phyloP scores from a whole-genome alignment of 495 filamentous ascomycete species.

The Bombardia bombarda region DNA sequence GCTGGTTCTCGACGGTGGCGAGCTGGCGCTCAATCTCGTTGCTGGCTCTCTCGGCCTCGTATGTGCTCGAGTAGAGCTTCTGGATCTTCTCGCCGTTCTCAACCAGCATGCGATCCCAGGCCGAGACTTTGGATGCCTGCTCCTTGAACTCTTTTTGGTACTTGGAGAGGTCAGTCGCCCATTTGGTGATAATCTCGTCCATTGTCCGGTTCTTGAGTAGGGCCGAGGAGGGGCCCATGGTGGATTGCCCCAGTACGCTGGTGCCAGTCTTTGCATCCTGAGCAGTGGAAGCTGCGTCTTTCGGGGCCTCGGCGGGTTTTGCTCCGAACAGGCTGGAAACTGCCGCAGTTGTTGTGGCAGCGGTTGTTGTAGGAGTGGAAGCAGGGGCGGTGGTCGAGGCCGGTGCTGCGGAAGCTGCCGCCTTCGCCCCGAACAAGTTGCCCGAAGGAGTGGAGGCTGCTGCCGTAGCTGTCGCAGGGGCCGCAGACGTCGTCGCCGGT shows the following conservation, averaged over 20 bases:
- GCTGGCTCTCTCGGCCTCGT: slow-evolving; percentile 84
- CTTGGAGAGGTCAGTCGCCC: slow-evolving; percentile 89
- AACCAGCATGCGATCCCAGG: slow-evolving; percentile 87
- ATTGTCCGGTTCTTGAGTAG: slow-evolving; percentile 95
- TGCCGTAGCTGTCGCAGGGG: not conserved
- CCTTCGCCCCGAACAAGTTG: not conserved
- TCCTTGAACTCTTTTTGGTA: slow-evolving; percentile 93
- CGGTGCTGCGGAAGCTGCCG: slow-evolving; percentile 2
- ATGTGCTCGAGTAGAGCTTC: slow-evolving; percentile 76
- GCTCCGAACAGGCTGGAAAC: not conserved
- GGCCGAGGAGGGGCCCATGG: slow-evolving; percentile 66
- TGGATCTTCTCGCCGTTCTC: slow-evolving; percentile 89
- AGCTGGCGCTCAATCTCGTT: slow-evolving; percentile 88
- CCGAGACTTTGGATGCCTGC: slow-evolving; percentile 76
- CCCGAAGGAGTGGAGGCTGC: no score
- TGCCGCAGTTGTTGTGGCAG: not conserved
- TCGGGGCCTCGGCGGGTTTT: no score
- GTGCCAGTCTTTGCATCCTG: slow-evolving; percentile 19
- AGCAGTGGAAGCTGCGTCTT: slow-evolving; percentile 5
- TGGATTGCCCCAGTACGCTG: slow-evolving; percentile 58
- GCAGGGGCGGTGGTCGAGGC: slow-evolving; percentile 5
- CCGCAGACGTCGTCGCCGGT: not conserved
- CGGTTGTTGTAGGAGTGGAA: slow-evolving; percentile 1
- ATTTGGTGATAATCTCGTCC: slow-evolving; percentile 98
- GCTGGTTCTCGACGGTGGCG: slow-evolving; percentile 76